A percentile compares a stretch with the other conserved stretches of the same genome.
Evolutionary conservation across 73 alveolate species (phyloP).

Genomic region (Paramecium tetraurelia): DNA sequence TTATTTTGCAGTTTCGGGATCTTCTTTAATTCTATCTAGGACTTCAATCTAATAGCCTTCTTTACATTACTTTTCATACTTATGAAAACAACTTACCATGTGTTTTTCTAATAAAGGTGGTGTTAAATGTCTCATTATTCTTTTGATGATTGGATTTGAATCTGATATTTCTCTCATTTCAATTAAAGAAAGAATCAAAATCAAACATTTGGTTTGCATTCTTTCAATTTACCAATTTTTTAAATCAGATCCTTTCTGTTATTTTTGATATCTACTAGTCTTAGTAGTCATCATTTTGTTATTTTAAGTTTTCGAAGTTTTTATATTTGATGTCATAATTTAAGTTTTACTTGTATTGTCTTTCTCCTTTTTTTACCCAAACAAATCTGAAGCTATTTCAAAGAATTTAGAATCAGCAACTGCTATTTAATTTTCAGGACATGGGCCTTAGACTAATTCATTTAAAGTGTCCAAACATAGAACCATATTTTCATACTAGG

Average conservation of each 20-base stretch:
- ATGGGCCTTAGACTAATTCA: conserved; percentile 73
- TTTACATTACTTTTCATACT: conserved; percentile 37
- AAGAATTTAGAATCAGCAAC: conserved; percentile 64
- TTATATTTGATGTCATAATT: background rate
- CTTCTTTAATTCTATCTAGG: background rate
- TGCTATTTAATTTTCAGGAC: conserved; percentile 65
- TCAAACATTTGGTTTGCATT: conserved; percentile 65
- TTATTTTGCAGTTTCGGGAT: conserved; percentile 34
- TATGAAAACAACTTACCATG: conserved; percentile 44
- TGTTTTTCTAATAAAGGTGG: conserved; percentile 54
- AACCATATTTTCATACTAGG: conserved; percentile 54
- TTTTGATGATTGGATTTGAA: conserved; percentile 56
- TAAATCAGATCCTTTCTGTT: background rate
- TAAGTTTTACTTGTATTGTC: background rate
- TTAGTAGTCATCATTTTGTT: background rate
- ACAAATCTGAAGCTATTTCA: conserved; percentile 65
- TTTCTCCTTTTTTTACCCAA: conserved; percentile 36
- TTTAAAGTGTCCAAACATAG: conserved; percentile 66
- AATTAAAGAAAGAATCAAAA: conserved; percentile 53
- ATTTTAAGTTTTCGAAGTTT: background rate
- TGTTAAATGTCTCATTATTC: conserved; percentile 62
- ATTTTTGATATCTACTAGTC: background rate
- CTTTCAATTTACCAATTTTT: conserved; percentile 64
- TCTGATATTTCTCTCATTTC: conserved; percentile 61
- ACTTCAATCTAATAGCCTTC: conserved; percentile 42